Base-by-base conservation (phyloP, 805 yeast species). In the Hanseniaspora osmophila region DNA sequence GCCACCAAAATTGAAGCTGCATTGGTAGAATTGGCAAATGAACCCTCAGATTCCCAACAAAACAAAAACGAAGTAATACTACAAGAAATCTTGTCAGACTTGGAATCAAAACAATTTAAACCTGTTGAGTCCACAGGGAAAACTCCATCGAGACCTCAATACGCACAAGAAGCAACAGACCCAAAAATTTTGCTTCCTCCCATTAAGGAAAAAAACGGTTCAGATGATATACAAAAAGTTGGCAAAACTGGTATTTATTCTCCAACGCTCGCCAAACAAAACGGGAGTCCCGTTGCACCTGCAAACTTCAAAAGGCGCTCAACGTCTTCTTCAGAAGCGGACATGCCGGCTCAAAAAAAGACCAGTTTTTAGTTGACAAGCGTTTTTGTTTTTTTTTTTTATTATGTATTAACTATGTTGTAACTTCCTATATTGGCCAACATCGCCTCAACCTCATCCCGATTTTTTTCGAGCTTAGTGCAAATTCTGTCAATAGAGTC, bases 401-500 rank as follows among this genome's bases (percentile, higher is more conserved):
- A 15, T 18, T 18, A 42, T 33, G 63, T 56, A 48, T 69, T 72
- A 1, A 76, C 64, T 12, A 73, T 57, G 44, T 62, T 69, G 63
- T 74, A 75, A 15, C 71, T 72, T 1, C 78, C 78, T 30, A 77
- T 60, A 30, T 61, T 60, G 30, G 64, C 58, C n/a, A 78, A 48
- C 3, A 74, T 44, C 2, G 53, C 54, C 52, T 78, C 81, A 1
- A 82, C 74, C 29, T 78, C 80, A 17, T 57, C 58, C 41, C 76
- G 65, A 10, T 82, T 70, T 54, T 70, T 69, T 41, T 70, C 74
- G 53, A 84, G 63, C 47, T 77, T 81, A 0, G 90, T 84, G 54
- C 90, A 80, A 2, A 85, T 78, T 3, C 74, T 67, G 54, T 81
- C 90, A 51, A 78, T 67, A 49, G 71, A 73, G 44, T 74, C 78